phyloP scores from a whole-genome alignment of 768 basidiomycete genomes.

The Favolaschia claudopus region DNA sequence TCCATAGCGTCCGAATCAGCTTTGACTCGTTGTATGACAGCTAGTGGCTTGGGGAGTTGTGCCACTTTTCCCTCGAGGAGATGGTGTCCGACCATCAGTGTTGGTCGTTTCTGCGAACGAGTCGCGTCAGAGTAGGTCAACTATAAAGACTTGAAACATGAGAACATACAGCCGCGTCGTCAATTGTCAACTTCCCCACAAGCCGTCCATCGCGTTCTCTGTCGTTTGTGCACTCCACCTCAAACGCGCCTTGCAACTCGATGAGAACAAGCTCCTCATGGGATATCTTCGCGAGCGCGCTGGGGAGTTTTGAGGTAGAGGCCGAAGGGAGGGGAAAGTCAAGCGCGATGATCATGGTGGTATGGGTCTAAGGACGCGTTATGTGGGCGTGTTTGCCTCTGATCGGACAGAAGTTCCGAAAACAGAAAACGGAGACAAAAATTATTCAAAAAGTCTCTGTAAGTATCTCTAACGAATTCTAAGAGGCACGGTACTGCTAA shows the following conservation, averaged over 20 bases:
- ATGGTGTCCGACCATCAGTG: conserved; percentile 86
- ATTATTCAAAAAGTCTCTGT: no score
- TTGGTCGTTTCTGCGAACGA: conserved; percentile 70
- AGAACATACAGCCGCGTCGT: conserved; percentile 61
- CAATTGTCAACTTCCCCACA: conserved; percentile 80
- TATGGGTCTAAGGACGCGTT: conserved; percentile 7
- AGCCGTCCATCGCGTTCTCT: conserved; percentile 69
- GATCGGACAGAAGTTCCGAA: no score
- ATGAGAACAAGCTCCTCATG: conserved; percentile 83
- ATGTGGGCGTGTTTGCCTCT: background rate
- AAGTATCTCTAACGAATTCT: no score
- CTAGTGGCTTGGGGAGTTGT: conserved; percentile 80
- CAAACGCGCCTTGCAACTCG: conserved; percentile 86
- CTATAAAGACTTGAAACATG: background rate
- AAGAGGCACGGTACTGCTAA: no score
- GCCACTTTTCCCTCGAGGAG: conserved; percentile 88
- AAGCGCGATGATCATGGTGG: conserved; percentile 73
- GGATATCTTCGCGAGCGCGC: conserved; percentile 74
- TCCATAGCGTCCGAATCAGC: conserved; percentile 13
- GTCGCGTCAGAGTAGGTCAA: background rate
- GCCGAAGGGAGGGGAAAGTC: conserved; percentile 47
- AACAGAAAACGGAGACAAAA: no score
- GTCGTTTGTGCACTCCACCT: conserved; percentile 62
- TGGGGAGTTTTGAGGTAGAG: conserved; percentile 59
- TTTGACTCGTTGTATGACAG: conserved; percentile 66